phyloP scores from a whole-genome alignment of 257 asterid species.

The Rhazya stricta region DNA sequence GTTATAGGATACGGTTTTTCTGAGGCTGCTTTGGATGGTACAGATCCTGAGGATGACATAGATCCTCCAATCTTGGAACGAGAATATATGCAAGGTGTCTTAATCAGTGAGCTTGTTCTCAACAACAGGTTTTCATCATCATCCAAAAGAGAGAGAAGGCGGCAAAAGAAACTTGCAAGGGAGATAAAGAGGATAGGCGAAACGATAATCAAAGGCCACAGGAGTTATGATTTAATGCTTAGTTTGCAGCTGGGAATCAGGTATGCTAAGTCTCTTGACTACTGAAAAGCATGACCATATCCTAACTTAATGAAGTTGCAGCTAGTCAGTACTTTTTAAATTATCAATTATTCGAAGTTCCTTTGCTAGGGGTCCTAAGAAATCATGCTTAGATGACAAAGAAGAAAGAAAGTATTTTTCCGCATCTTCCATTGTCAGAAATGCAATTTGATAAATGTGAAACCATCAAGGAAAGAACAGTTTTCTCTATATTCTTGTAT shows the following conservation, averaged over 20 bases:
- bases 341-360: not conserved
- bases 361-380: not conserved
- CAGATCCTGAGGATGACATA: conserved; percentile 41
- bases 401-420: not conserved
- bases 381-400: not conserved
- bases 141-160: conserved; percentile 59
- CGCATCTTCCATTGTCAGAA: not conserved
- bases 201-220: conserved; percentile 88
- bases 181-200: conserved; percentile 90
- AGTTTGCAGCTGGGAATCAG: conserved; percentile 99
- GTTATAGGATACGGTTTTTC: conserved; percentile 59
- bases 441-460: not conserved
- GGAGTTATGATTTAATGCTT: conserved; percentile 96
- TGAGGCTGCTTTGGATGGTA: conserved; percentile 38
- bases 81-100: conserved; percentile 96
- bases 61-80: conserved; percentile 74
- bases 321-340: not conserved
- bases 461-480: not conserved
- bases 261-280: conserved; percentile 29
- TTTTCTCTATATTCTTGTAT: not conserved
- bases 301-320: not conserved
- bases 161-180: conserved; percentile 60
- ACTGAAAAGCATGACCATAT: not conserved
- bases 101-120: conserved; percentile 74
- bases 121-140: conserved; percentile 68